These are phyloP conservation scores for Leucosporidium scottii DNA, from an alignment of 768 basidiomycete genomes.

Conservation along the genomic window DNA sequence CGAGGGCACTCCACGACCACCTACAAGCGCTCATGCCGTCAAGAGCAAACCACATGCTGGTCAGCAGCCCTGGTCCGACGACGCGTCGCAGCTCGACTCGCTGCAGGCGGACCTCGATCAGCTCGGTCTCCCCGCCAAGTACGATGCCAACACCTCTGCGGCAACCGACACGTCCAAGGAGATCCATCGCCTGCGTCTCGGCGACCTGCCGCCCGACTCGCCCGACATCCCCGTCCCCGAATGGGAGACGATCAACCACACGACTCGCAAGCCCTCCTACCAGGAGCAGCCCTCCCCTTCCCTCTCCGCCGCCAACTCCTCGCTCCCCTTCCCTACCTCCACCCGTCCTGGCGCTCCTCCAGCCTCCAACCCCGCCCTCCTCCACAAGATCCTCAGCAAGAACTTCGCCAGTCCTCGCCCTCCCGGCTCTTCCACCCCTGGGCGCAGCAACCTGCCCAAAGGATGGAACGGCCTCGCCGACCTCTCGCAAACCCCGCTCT, in stretches of 20 bases:
- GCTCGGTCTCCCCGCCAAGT: neutral
- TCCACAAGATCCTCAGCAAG: conserved; percentile 36
- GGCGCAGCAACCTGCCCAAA: conserved; percentile 45
- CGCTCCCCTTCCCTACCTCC: neutral
- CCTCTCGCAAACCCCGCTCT: conserved; percentile 49
- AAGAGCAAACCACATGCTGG: neutral
- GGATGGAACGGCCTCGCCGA: conserved; percentile 71
- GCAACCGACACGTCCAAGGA: conserved; percentile 3
- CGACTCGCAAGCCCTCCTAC: conserved; percentile 4
- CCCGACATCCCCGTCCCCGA: conserved; percentile 34
- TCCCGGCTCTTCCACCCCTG: conserved; percentile 52
- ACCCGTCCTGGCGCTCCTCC: neutral
- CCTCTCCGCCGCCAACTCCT: neutral
- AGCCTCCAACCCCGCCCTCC: conserved; percentile 33
- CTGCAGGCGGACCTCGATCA: neutral
- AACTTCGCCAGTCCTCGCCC: conserved; percentile 49
- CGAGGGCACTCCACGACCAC: neutral
- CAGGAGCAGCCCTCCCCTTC: neutral
- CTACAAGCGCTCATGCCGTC: neutral
- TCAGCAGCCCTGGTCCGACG: neutral
- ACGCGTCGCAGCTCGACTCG: neutral
- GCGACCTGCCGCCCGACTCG: conserved; percentile 34
- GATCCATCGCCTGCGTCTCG: conserved; percentile 12
- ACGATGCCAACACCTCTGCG: conserved; percentile 8
- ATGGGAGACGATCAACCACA: conserved; percentile 27